Base-by-base conservation (phyloP, 176 grass and related monocot species). In the Ampelocalamus luodianensis region DNA sequence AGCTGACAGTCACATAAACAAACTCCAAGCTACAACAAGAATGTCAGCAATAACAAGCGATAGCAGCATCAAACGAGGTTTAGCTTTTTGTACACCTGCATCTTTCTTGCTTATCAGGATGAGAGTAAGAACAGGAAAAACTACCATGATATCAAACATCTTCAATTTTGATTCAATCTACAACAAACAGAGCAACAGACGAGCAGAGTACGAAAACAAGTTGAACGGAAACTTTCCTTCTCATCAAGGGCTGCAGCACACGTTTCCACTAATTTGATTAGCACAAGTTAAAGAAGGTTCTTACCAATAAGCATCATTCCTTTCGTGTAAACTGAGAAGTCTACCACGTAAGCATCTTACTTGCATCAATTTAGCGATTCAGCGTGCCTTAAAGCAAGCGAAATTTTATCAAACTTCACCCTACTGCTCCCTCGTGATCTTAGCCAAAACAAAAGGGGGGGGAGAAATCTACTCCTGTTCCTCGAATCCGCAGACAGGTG, bases 1-100 rank as follows among this genome's bases (percentile, higher is more conserved):
- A 58, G 16, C 50, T 43, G 24, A 14, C 74, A 85, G 24, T 3
- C 9, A 48, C 66, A 85, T 5, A 69, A 78, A 78, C 26, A 38
- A 78, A 58, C 4, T 29, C 22, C 5, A 55, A 69, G 26, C 23
- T 69, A 77, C 38, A 36, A 36, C 48, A 85, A 59, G 6, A 58
- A 69, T 56, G 6, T 7, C 7, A 4, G 17, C 40, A 39, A 70
- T 7, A 17, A 46, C 50, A 68, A 14, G 48, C 32, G 27, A 18
- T 3, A 70, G 23, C 24, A 46, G 26, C 11, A 15, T 46, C 34
- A 68, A 60, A 11, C 3, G 56, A 29, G 5, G 46, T 36, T 45
- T 8, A 38, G 8, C 0, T 32, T 70, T 34, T 10, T 46, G 12
- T 38, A 46, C 6, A 45, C 4, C 24, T 17, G 24, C 73, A 68